Evolutionary conservation across 208 protist species (phyloP).

Genomic region (Chromosphaera perkinsii): DNA sequence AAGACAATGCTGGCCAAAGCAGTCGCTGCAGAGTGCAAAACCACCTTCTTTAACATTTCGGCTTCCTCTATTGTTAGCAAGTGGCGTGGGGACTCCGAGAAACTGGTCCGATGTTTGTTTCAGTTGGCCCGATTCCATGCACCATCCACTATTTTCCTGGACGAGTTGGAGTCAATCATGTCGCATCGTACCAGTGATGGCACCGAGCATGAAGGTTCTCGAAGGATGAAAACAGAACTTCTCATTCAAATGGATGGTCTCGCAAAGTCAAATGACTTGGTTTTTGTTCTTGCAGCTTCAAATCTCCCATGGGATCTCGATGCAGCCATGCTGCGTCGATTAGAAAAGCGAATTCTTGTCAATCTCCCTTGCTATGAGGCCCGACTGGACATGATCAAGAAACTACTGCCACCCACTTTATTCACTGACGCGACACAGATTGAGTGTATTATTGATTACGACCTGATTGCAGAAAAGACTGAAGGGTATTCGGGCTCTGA

Average conservation of each 20-base stretch:
- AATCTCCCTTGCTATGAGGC: too few species aligned
- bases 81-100: constrained; percentile 94
- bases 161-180: constrained; percentile 71
- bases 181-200: not conserved
- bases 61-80: constrained; percentile 89
- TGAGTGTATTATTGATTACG: too few species aligned
- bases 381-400: too few species aligned
- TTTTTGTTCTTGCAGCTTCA: constrained; percentile 32
- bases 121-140: constrained; percentile 72
- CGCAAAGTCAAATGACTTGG: not conserved
- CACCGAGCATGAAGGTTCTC: constrained; percentile 42
- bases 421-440: too few species aligned
- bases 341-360: too few species aligned
- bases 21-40: constrained; percentile 75
- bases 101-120: constrained; percentile 80
- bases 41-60: constrained; percentile 97
- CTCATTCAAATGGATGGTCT: constrained; percentile 61
- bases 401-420: too few species aligned
- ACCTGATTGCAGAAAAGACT: too few species aligned
- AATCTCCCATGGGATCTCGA: constrained; percentile 32
- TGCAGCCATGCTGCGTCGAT: constrained; percentile 20
- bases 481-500: too few species aligned
- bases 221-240: constrained; percentile 59
- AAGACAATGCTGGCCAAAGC: constrained; percentile 43
- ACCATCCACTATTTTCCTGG: constrained; percentile 85